Evolutionary conservation across 768 basidiomycete genomes (phyloP).

Genomic region (Kwoniella newhampshirensis): DNA sequence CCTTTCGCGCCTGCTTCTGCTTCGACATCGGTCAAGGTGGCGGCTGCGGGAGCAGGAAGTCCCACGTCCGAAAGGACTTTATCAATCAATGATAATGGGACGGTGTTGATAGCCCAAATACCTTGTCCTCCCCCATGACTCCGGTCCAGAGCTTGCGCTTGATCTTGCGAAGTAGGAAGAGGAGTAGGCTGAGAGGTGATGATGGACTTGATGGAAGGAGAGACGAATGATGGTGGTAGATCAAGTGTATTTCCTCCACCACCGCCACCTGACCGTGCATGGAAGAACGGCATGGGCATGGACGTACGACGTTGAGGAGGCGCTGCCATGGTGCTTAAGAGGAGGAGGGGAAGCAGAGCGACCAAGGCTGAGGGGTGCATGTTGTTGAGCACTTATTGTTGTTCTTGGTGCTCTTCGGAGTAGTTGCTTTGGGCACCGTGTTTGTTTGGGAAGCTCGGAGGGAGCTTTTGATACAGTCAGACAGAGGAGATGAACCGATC

Average conservation of each 20-base stretch:
- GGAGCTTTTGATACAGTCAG: too few species aligned
- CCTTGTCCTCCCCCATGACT: background rate
- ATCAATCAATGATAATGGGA: background rate
- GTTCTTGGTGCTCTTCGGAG: background rate
- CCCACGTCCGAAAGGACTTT: background rate
- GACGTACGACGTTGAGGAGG: background rate
- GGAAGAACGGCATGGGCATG: slow-evolving; percentile 11
- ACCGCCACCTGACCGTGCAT: slow-evolving; percentile 2
- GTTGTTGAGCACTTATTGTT: background rate
- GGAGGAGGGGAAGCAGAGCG: slow-evolving; percentile 15
- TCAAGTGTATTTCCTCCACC: background rate
- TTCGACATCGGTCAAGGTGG: background rate
- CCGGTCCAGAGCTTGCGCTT: too few species aligned
- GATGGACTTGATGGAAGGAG: background rate
- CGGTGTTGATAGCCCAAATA: slow-evolving; percentile 1
- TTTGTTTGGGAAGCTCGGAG: too few species aligned
- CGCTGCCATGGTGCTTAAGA: background rate
- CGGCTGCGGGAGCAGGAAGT: background rate
- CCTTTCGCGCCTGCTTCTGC: background rate
- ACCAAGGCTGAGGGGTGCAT: slow-evolving; percentile 14
- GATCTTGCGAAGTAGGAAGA: too few species aligned
- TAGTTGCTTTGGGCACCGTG: background rate
- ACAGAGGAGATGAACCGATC: too few species aligned
- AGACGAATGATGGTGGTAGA: slow-evolving; percentile 10
- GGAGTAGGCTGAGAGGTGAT: too few species aligned